A percentile compares a stretch with the other conserved stretches of the same genome.
These are phyloP conservation scores for Actinomortierella ambigua DNA, from an alignment of 371 early-diverging fungal species.

Conservation along the genomic window DNA sequence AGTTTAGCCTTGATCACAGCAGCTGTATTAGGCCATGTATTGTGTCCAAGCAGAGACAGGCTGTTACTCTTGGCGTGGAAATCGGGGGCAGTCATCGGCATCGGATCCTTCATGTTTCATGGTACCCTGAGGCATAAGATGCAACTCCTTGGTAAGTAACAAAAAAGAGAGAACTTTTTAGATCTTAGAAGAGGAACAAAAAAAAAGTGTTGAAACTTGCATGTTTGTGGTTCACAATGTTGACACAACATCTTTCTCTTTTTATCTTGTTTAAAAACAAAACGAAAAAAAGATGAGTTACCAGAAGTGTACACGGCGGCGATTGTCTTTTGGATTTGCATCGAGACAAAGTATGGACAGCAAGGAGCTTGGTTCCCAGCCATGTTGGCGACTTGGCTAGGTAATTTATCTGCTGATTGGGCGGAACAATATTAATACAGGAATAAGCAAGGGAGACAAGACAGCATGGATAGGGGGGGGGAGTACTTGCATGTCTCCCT, in stretches of 20 bases:
- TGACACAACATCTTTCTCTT: no score
- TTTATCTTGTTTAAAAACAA: no score
- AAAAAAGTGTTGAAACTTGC: neutral
- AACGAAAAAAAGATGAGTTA: conserved; percentile 19
- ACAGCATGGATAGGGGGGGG: no score
- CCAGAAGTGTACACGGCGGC: conserved; percentile 45
- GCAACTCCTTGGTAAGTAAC: conserved; percentile 34
- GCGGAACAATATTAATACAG: no score
- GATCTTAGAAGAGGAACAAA: neutral
- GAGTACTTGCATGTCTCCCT: no score
- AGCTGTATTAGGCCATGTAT: conserved; percentile 12
- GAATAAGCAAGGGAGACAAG: no score
- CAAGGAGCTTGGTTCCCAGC: conserved; percentile 31
- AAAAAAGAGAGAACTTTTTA: neutral
- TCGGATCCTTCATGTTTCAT: conserved; percentile 37
- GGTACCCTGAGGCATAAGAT: conserved; percentile 42
- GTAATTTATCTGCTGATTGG: conserved; percentile 18
- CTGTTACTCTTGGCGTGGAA: conserved; percentile 11
- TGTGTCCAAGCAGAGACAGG: conserved; percentile 15
- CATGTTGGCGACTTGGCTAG: conserved; percentile 26
- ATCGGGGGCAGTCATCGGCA: conserved; percentile 14
- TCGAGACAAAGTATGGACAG: conserved; percentile 31
- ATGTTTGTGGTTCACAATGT: neutral
- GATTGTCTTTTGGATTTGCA: conserved; percentile 24
- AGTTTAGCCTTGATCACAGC: conserved; percentile 16